Conservation (phyloP, 2,329 filamentous ascomycete species). For the Diaporthe sp. region DNA sequence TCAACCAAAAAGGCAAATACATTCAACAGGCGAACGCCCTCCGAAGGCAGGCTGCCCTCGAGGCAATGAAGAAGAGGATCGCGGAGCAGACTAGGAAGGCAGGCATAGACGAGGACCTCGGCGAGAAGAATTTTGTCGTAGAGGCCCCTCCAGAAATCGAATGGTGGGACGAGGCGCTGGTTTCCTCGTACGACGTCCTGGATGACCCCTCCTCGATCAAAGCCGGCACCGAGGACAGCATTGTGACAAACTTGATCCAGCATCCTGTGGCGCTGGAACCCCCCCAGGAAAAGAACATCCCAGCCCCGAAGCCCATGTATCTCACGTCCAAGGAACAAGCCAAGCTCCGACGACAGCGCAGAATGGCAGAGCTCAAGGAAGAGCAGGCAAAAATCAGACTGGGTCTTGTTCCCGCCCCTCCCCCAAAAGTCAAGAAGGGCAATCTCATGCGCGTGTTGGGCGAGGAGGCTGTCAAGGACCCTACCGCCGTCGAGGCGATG, state of each 20-base stretch:
- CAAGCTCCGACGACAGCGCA: slow-evolving; percentile 88
- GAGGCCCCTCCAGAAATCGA: slow-evolving; percentile 89
- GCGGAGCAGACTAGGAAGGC: slow-evolving; percentile 88
- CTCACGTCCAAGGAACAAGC: slow-evolving; percentile 92
- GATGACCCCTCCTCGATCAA: slow-evolving; percentile 77
- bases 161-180: slow-evolving; percentile 96
- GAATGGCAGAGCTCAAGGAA: slow-evolving; percentile 95
- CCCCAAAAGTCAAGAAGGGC: slow-evolving; percentile 96
- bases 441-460: slow-evolving; percentile 98
- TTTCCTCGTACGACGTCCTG: slow-evolving; percentile 82
- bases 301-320: slow-evolving; percentile 89
- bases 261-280: slow-evolving; percentile 93
- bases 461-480: slow-evolving; percentile 92
- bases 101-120: slow-evolving; percentile 92
- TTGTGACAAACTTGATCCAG: slow-evolving; percentile 92
- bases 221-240: slow-evolving; percentile 82
- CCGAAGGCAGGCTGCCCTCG: slow-evolving; percentile 87
- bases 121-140: slow-evolving; percentile 90
- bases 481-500: slow-evolving; percentile 94
- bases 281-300: slow-evolving; percentile 87
- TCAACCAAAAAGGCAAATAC: slow-evolving; percentile 97
- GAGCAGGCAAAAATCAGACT: slow-evolving; percentile 96
- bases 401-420: slow-evolving; percentile 88
- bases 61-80: slow-evolving; percentile 95
- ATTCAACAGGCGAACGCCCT: slow-evolving; percentile 94